Base-by-base conservation (phyloP, 108 stramenopile genomes). In the Nitzschia inconspicua region DNA sequence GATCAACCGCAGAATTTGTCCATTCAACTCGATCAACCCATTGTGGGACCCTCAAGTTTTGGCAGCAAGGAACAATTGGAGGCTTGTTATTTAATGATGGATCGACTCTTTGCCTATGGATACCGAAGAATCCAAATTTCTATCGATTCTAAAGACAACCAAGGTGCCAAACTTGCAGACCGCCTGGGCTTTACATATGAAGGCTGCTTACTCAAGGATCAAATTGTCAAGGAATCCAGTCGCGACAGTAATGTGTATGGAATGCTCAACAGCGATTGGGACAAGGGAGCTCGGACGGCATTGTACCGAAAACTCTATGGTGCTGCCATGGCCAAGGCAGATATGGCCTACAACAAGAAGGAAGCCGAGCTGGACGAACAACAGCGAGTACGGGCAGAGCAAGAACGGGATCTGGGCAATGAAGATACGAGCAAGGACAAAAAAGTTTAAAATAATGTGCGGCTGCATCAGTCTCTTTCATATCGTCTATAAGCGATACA, bases 191-290 rank as follows among this genome's bases (percentile, higher is more conserved):
- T 89, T 44, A 89, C 87, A 0, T 70, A 78, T 50, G 91, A 92
- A 53, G 76, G 63, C 23, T 57, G 62, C 23, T 52, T 92, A 40
- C 62, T 82, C 31, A 86, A 86, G 64, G 84, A 92, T 26, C 78
- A 66, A 60, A 73, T 92, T 34, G 72, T 92, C 58, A 92, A 92
- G 69, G 84, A 92, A 14, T 65, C 87, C 10, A 89, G 80, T 67
- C 60, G 91, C 28, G 91, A 92, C 61, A 80, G 80, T 49, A 58
- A 73, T 44, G 71, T 89, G n/a, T 89, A 89, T 44, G 87, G 81
- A 2, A 84, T 92, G 82, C 72, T 92, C 46, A 92, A 92, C 46
- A 85, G 77, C 46, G 91, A 92, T 72, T 92, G 91, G 91, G 79
- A 87, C 32, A 83, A 83, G 61, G 91, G 91, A 26, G 85, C 85